A percentile compares a stretch with the other conserved stretches of the same genome.
Conservation (phyloP, 331 rosid genomes). For the Phaseolus coccineus region DNA sequence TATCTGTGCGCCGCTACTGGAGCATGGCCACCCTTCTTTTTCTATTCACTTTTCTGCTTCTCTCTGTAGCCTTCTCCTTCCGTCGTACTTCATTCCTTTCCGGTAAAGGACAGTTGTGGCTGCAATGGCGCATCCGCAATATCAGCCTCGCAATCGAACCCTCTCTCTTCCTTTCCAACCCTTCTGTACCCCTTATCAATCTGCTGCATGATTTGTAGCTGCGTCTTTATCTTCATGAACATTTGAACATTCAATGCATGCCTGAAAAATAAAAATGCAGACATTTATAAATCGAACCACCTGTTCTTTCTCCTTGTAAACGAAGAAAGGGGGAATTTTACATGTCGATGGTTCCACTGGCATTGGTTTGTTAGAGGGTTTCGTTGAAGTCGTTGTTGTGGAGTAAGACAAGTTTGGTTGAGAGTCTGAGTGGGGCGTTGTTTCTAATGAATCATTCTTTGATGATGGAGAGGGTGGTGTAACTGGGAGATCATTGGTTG, state of each 20-base stretch:
- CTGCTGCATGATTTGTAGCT: neutral
- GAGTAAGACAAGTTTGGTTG: conserved; percentile 55
- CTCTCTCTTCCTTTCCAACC: neutral
- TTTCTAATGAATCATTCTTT: neutral
- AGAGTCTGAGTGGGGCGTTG: neutral
- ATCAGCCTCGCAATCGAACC: neutral
- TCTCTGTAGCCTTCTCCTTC: too few relatives aligned
- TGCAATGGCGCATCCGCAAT: too few relatives aligned
- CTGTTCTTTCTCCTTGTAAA: too few relatives aligned
- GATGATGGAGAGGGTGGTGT: neutral
- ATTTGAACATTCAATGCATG: too few relatives aligned
- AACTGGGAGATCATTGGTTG: neutral
- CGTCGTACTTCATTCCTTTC: neutral
- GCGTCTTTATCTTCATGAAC: neutral
- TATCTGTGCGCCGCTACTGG: too few relatives aligned
- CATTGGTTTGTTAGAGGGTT: conserved; percentile 82
- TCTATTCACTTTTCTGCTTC: too few relatives aligned
- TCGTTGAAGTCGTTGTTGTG: conserved; percentile 93
- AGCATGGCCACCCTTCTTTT: too few relatives aligned
- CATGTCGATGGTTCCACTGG: neutral
- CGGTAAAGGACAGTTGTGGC: neutral
- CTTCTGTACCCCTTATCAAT: neutral
- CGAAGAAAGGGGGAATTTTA: too few relatives aligned
- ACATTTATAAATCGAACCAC: too few relatives aligned
- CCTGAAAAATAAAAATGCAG: too few relatives aligned